Percentiles rank a stretch among this genome's conserved stretches.
These are phyloP conservation scores for Speleostelium caveatum DNA, from an alignment of 78 protist species.

Conservation along the genomic window DNA sequence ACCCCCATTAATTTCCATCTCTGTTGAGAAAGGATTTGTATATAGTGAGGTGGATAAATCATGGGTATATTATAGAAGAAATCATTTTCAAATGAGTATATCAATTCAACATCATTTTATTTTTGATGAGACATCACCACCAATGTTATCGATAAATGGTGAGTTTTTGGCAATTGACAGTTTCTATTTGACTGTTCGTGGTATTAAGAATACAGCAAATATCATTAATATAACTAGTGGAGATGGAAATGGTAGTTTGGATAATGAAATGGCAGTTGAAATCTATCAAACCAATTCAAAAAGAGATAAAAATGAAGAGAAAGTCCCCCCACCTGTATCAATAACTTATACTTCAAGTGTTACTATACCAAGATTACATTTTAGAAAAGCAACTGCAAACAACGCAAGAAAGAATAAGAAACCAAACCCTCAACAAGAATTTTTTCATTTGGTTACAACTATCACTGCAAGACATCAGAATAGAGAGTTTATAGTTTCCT, in stretches of 20 bases:
- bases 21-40: constrained; percentile 72
- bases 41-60: constrained; percentile 42
- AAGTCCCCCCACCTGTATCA: constrained; percentile 40
- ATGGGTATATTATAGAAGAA: constrained; percentile 61
- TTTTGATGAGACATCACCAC: constrained; percentile 37
- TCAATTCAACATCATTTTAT: constrained; percentile 34
- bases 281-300: constrained; percentile 77
- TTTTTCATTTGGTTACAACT: constrained; percentile 56
- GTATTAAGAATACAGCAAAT: constrained; percentile 37
- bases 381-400: constrained; percentile 72
- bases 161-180: constrained; percentile 7
- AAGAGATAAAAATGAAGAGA: constrained; percentile 63
- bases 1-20: constrained; percentile 48
- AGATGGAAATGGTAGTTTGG: neutral
- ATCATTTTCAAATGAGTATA: constrained; percentile 64
- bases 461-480: constrained; percentile 47
- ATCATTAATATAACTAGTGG: neutral
- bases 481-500: constrained; percentile 28
- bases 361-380: constrained; percentile 68
- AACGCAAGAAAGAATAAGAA: constrained; percentile 71
- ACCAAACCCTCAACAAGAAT: constrained; percentile 81
- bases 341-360: constrained; percentile 13
- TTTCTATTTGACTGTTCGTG: constrained; percentile 33
- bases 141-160: constrained; percentile 20
- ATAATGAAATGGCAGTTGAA: constrained; percentile 46